Evolutionary conservation across 495 filamentous ascomycete species (phyloP).

Genomic region (Penicillium ochrochloron): DNA sequence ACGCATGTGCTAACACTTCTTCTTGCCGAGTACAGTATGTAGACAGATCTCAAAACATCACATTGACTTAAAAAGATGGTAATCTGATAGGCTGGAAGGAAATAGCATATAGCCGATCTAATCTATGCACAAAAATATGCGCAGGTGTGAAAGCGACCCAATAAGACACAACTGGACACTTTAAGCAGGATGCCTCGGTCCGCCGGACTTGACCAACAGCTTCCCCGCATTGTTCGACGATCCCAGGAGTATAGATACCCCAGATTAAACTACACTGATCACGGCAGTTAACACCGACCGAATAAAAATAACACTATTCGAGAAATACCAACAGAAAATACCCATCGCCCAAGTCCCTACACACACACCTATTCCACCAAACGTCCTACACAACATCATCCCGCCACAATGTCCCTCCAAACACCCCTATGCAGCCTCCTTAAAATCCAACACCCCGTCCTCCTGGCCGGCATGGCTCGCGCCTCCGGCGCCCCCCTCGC

Average conservation of each 20-base stretch:
- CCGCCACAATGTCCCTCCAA: constrained; percentile 56
- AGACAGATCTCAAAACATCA: not conserved
- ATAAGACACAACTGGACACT: constrained; percentile 3
- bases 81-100: constrained; percentile 4
- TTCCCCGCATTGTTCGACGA: constrained; percentile 36
- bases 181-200: constrained; percentile 30
- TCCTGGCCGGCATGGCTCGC: constrained; percentile 89
- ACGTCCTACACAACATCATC: not conserved
- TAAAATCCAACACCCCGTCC: constrained; percentile 77
- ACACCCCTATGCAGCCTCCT: constrained; percentile 79
- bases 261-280: not conserved
- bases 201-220: constrained; percentile 18
- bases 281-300: not conserved
- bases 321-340: no score
- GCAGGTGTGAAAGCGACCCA: not conserved
- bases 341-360: not conserved
- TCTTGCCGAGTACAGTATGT: not conserved
- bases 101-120: constrained; percentile 13
- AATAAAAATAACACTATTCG: no score
- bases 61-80: not conserved
- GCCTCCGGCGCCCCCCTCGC: constrained; percentile 77
- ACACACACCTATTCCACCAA: not conserved
- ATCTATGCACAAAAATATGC: constrained; percentile 6
- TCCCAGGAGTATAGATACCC: not conserved
- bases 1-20: not conserved